Base-by-base conservation (phyloP, 306 rosid species). In the Fragaria ananassa region DNA sequence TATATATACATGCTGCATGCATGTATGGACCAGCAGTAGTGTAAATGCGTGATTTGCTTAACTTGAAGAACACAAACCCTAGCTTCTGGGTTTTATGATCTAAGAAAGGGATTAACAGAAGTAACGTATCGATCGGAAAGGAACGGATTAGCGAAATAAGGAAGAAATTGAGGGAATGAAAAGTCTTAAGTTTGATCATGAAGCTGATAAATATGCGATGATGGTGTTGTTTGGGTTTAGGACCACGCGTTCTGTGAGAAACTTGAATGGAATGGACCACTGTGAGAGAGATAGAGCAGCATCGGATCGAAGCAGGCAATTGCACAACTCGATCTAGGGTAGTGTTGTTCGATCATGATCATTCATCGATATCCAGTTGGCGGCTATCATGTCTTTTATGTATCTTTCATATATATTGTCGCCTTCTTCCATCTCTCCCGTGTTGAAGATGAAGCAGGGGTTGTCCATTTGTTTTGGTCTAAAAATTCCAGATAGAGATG, bases 201-300 rank as follows among this genome's bases (percentile, higher is more conserved):
- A 15, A 63, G 39, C 31, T 63, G 21, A 1, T 1, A 61, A 1
- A 61, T 14, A 14, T 61, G 68, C 23, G 44, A 34, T 63, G 68
- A 34, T 63, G 10, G 68, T 63, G 18, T 21, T 15, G 68, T 62
- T 62, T 31, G 67, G 42, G 42, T 13, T 34, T 34, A 31, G 68
- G 68, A 63, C 68, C 68, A 63, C 68, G 68, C 68, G 44, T 63
- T 63, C 68, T 34, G 44, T 31, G 68, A 15, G 17, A 63, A 34
- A 63, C 44, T 63, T 63, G 68, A 63, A 63, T 63, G 21, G 23
- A 34, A 63, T 63, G 68, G 68, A 63, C 68, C 68, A 34, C 68
- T 63, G 68, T n/a, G 31, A 29, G 31, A 54, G 61, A 54, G 61
- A 54, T 0, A 60, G 64, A 63, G 42, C 41, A 62, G 10, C 68